A percentile compares a stretch with the other conserved stretches of the same genome.
phyloP scores from a whole-genome alignment of 805 yeast species.

The Tetrapisispora iriomotensis region DNA sequence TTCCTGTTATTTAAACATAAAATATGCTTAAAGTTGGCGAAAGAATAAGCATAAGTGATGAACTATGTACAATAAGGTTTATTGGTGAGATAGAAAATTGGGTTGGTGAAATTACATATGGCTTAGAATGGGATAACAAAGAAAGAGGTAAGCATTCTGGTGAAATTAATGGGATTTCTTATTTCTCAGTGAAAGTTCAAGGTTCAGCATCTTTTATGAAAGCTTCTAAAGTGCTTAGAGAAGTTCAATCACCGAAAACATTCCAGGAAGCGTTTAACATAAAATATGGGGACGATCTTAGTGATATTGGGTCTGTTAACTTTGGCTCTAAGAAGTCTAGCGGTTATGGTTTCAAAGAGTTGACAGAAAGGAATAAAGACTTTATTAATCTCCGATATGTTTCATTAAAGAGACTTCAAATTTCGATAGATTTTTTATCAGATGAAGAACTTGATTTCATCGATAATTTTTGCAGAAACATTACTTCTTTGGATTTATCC shows the following conservation, averaged over 20 bases:
- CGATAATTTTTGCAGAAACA: slow-evolving; percentile 9
- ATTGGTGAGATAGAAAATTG: slow-evolving; percentile 56
- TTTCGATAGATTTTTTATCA: neutral
- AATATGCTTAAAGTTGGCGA: slow-evolving; percentile 16
- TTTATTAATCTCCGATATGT: slow-evolving; percentile 37
- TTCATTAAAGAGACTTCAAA: slow-evolving; percentile 30
- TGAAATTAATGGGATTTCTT: slow-evolving; percentile 37
- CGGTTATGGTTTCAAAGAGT: slow-evolving; percentile 54
- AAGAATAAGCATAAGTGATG: slow-evolving; percentile 31
- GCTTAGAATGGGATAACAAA: slow-evolving; percentile 80
- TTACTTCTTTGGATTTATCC: slow-evolving; percentile 45
- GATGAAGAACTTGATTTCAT: too few species aligned
- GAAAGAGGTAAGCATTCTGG: slow-evolving; percentile 71
- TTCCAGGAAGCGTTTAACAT: slow-evolving; percentile 42
- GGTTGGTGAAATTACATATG: slow-evolving; percentile 49
- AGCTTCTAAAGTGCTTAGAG: slow-evolving; percentile 18
- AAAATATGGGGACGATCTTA: slow-evolving; percentile 37
- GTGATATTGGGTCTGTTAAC: slow-evolving; percentile 26
- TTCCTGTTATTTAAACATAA: neutral
- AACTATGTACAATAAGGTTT: slow-evolving; percentile 53
- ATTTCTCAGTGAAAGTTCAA: slow-evolving; percentile 35
- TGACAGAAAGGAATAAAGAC: slow-evolving; percentile 40
- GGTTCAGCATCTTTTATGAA: slow-evolving; percentile 20
- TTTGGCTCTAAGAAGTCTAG: slow-evolving; percentile 54
- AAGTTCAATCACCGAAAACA: slow-evolving; percentile 23